A percentile compares a stretch with the other conserved stretches of the same genome.
Evolutionary conservation across 441 rosid species (phyloP).

Genomic region (Populus hybrid): DNA sequence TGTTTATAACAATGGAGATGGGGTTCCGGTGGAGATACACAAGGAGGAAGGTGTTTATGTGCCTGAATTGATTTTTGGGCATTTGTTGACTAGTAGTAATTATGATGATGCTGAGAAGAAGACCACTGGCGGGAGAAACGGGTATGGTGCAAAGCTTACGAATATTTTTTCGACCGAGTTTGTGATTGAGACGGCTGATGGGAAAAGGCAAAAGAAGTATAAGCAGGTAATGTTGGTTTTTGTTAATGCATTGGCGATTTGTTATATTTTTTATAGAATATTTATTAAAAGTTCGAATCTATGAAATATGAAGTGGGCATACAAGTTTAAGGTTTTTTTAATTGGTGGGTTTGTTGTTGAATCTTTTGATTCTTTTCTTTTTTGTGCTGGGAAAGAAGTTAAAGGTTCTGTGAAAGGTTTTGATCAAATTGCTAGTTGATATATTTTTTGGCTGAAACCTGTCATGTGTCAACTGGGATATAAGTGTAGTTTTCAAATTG

Average conservation of each 20-base stretch:
- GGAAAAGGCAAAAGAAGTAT: slow-evolving; percentile 65
- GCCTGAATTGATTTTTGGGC: slow-evolving; percentile 91
- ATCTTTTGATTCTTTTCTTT: no score
- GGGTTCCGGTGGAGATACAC: slow-evolving; percentile 93
- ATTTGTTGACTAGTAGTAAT: slow-evolving; percentile 85
- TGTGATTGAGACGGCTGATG: slow-evolving; percentile 87
- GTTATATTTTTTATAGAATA: not conserved
- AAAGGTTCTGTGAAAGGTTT: not conserved
- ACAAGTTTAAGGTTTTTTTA: not conserved
- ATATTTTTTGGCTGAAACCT: not conserved
- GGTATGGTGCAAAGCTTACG: slow-evolving; percentile 93
- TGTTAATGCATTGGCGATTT: not conserved
- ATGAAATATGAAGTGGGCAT: not conserved
- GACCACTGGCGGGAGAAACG: slow-evolving; percentile 96
- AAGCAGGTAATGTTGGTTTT: slow-evolving; percentile 58
- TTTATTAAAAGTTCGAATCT: not conserved
- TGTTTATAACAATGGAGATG: slow-evolving; percentile 83
- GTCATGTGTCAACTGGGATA: not conserved
- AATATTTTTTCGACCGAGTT: slow-evolving; percentile 89
- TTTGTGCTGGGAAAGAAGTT: not conserved
- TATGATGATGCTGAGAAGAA: slow-evolving; percentile 80
- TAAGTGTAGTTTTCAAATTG: not conserved
- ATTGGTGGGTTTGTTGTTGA: not conserved
- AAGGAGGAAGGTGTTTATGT: slow-evolving; percentile 90
- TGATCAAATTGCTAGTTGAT: not conserved